Evolutionary conservation across 805 yeast species (phyloP), one percentile per base, ranked within the genome.

Genomic region (Teunomyces panamensis): DNA sequence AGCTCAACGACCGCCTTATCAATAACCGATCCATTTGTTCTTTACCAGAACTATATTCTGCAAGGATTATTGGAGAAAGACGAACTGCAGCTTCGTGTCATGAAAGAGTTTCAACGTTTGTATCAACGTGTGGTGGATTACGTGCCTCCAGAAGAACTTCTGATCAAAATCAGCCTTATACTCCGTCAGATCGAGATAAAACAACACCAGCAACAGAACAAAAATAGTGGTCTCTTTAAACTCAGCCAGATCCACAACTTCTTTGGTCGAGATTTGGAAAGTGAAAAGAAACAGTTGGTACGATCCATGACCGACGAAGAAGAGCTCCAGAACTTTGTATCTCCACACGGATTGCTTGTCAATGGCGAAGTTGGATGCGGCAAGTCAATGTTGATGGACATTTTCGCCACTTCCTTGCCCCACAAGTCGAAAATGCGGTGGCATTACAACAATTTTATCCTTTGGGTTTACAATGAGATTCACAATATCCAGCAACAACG

Each of bases 341-440:
- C 87, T 0, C 90, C 90, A 0, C 84, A 78, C 48, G 91, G 91
- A 0, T 63, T 85, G 4, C 59, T 83, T 41, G 61, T 83, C 5
- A 81, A 80, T 62, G 87, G 87, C 3, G 86, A 79, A 49, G 87
- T 82, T 3, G 91, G 91, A 0, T 81, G 87, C 54, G 91, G 91
- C 1, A 85, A 85, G 58, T 80, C 88, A 1, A 79, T 85, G 84
- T 61, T 85, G 43, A 78, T 85, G 79, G 89, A 85, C 54, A 77
- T 85, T 16, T 85, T 85, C 65, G 89, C 89, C 0, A 69, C 71
- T 42, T 73, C 84, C 1, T 66, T 85, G 27, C 91, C 90, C 0
- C 80, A 81, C 50, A 67, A 70, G 20, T 77, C 84, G 1, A 85
- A 85, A 54, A 74, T 79, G 65, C 67, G 91, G 47, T 83, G 88